Evolutionary conservation across 2,329 filamentous ascomycete genomes (phyloP), one percentile per base, ranked within the genome.

Genomic region (Colletotrichum sp.): DNA sequence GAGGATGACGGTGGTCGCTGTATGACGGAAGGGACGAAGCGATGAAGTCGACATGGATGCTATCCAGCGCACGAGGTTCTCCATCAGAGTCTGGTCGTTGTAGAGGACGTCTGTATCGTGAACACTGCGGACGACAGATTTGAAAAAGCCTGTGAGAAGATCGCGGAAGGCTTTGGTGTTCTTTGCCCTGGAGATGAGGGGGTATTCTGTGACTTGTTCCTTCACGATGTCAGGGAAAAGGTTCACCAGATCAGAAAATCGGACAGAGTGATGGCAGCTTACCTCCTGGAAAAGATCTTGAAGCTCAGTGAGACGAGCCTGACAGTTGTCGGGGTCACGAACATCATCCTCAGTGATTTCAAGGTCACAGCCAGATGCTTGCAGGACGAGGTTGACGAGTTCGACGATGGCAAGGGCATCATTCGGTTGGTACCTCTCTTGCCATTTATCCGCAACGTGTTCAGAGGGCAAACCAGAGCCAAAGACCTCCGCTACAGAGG

Each of bases 1-100:
- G 38, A 98, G 86, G 2, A 94, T 93, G 29, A 96, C 93, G 0
- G 97, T 93, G 3, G 96, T 98, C 1, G 96, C 94, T 0, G 97
- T 99, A 83, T 99, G 97, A 76, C 97, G 91, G 84, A 99, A 98
- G 3, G 97, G 95, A 69, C 97, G 92, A 75, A 96, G 92, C 6
- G 92, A 90, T 0, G 95, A 96, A 6, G 95, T 97, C 4, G 96
- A 97, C 93, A 99, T 95, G 73, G 94, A 94, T 51, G 93, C 93
- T 74, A 98, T 88, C 97, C 97, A 99, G 72, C 94, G 89, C 78
- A 95, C 92, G 62, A 98, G 90, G 80, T 98, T 98, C 81, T 98
- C 95, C 79, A 98, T 91, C 65, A 99, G 87, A 34, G 93, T 90
- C 43, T 87, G 85, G 75, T 97, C 93, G 58, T 90, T 91, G 84